Conservation (phyloP, 768 basidiomycete genomes). For the Lactarius pseudohatsudake region DNA sequence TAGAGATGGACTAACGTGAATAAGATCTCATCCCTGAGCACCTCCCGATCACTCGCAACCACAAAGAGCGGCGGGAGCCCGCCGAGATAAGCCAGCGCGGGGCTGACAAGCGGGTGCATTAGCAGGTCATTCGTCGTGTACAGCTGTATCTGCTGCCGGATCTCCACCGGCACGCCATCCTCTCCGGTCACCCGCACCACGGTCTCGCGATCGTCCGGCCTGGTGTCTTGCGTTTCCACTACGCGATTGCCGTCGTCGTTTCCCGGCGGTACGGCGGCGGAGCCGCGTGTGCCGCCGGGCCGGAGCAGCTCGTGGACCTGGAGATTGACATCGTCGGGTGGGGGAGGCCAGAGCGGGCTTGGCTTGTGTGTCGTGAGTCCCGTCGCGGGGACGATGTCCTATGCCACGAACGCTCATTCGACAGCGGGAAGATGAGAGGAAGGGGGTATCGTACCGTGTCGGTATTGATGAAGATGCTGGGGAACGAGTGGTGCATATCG, state of each 20-base stretch:
- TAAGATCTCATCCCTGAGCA: slow-evolving; percentile 87
- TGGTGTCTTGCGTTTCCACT: too few relatives aligned
- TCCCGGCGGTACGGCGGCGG: slow-evolving; percentile 37
- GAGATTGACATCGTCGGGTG: slow-evolving; percentile 57
- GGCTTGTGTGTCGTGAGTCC: slow-evolving; percentile 79
- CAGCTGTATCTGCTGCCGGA: slow-evolving; percentile 77
- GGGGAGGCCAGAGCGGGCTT: slow-evolving; percentile 76
- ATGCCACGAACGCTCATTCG: background rate
- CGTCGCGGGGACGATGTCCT: slow-evolving; percentile 78
- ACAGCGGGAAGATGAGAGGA: background rate
- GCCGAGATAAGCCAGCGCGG: slow-evolving; percentile 78
- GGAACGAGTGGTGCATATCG: slow-evolving; percentile 90
- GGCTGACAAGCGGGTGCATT: slow-evolving; percentile 79
- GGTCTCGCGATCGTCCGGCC: slow-evolving; percentile 45
- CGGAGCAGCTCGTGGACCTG: slow-evolving; percentile 56
- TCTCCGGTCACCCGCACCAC: slow-evolving; percentile 48
- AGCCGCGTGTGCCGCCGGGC: too few relatives aligned
- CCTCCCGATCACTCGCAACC: slow-evolving; percentile 87
- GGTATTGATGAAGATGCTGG: slow-evolving; percentile 82
- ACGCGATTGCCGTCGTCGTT: background rate
- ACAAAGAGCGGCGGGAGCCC: slow-evolving; percentile 86
- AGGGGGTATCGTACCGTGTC: slow-evolving; percentile 54
- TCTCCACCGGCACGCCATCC: slow-evolving; percentile 51
- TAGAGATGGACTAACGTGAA: slow-evolving; percentile 52
- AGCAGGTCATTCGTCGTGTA: slow-evolving; percentile 81